Percentiles rank a stretch among this genome's conserved stretches.
These are phyloP conservation scores for Fraxinus pennsylvanica DNA, from an alignment of 257 asterid genomes.

Conservation along the genomic window DNA sequence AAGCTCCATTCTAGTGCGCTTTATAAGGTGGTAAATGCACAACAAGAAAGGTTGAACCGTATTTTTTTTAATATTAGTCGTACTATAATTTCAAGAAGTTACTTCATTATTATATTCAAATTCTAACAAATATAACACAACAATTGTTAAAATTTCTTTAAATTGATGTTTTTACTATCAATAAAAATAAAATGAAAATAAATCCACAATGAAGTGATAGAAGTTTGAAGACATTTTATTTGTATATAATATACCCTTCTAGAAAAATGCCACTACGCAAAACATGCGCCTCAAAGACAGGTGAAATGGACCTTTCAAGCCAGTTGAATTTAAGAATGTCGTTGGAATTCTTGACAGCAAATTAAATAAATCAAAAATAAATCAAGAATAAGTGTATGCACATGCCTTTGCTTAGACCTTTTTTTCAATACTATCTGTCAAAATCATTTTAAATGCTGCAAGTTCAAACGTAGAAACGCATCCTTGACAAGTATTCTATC, in stretches of 20 bases:
- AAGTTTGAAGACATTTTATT: background rate
- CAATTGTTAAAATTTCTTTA: too few relatives aligned
- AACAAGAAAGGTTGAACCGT: too few relatives aligned
- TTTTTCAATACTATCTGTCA: background rate
- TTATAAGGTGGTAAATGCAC: too few relatives aligned
- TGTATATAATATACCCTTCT: background rate
- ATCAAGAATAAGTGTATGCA: background rate
- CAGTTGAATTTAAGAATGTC: background rate
- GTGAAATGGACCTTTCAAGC: slow-evolving; percentile 27
- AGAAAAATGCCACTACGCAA: slow-evolving; percentile 36
- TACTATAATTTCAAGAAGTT: too few relatives aligned
- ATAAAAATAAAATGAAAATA: too few relatives aligned
- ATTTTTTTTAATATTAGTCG: too few relatives aligned
- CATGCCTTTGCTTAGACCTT: background rate
- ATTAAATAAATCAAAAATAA: background rate
- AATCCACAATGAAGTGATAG: background rate
- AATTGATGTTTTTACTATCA: too few relatives aligned
- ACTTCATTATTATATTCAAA: too few relatives aligned
- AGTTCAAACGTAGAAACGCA: background rate
- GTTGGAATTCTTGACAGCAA: background rate
- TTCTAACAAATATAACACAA: too few relatives aligned
- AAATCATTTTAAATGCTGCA: background rate
- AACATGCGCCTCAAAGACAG: slow-evolving; percentile 56
- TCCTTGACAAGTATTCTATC: background rate
- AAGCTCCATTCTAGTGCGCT: too few relatives aligned